These are phyloP conservation scores for Sarocladiaceae sp. DNA, from an alignment of 2,329 filamentous ascomycete species.

Conservation along the genomic window DNA sequence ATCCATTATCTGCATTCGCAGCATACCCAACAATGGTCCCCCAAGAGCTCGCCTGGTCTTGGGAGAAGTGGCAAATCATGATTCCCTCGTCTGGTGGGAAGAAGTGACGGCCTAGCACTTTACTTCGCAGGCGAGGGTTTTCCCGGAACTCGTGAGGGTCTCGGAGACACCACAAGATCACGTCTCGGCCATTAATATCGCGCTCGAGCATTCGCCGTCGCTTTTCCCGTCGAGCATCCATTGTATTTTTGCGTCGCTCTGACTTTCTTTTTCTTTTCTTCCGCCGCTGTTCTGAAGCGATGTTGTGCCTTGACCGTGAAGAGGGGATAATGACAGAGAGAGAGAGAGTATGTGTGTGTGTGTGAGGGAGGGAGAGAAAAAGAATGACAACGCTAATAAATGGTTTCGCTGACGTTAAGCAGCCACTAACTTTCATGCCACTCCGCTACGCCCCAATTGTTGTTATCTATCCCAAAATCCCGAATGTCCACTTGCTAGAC, in stretches of 20 bases:
- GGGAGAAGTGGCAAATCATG: constrained; percentile 11
- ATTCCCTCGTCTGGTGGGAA: neutral
- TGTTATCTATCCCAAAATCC: too few species aligned
- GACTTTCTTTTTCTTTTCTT: neutral
- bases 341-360: too few species aligned
- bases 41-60: neutral
- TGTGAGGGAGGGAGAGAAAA: too few species aligned
- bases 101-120: constrained; percentile 12
- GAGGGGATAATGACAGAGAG: too few species aligned
- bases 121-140: neutral
- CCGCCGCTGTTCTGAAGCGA: too few species aligned
- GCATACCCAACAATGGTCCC: neutral
- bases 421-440: too few species aligned
- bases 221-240: neutral
- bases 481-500: too few species aligned
- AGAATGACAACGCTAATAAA: too few species aligned
- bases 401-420: too few species aligned
- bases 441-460: too few species aligned
- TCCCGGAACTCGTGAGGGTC: neutral
- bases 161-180: neutral
- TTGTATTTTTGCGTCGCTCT: neutral
- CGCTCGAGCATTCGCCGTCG: neutral
- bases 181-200: neutral
- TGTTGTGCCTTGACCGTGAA: too few species aligned
- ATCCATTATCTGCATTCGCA: neutral